These are phyloP conservation scores for Amanita thiersii DNA, from an alignment of 768 basidiomycete species.

Conservation along the genomic window DNA sequence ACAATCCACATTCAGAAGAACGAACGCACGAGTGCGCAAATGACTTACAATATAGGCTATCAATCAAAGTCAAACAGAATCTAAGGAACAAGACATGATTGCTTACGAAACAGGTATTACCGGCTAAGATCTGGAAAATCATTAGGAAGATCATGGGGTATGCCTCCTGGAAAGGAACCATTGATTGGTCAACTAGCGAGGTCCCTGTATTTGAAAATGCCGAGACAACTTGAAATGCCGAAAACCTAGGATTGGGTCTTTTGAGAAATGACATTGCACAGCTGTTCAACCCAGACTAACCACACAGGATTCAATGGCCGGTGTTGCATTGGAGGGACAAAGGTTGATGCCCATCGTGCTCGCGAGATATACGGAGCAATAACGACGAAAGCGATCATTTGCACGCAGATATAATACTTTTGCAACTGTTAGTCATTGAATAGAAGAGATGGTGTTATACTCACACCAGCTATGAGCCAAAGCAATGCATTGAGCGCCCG, in stretches of 20 bases:
- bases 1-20: neutral
- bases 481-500: constrained; percentile 72
- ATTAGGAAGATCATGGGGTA: constrained; percentile 73
- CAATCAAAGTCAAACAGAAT: constrained; percentile 7
- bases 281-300: constrained; percentile 38
- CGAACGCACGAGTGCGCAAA: neutral
- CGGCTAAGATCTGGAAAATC: constrained; percentile 75
- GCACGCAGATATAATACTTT: constrained; percentile 74
- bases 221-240: constrained; percentile 77
- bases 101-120: constrained; percentile 91
- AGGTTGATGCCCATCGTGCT: constrained; percentile 48
- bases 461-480: constrained; percentile 71
- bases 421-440: no score
- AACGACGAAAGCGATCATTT: constrained; percentile 64
- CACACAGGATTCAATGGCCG: constrained; percentile 54
- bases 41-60: constrained; percentile 80
- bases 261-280: neutral
- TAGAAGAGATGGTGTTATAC: no score
- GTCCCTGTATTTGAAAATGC: constrained; percentile 86
- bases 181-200: constrained; percentile 81
- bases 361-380: constrained; percentile 76
- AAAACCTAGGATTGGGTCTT: constrained; percentile 47
- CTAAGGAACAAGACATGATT: no score
- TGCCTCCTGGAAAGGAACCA: constrained; percentile 86
- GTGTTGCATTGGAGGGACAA: constrained; percentile 51